phyloP scores from a whole-genome alignment of 2,329 filamentous ascomycete genomes.

The Penicillium sp. region DNA sequence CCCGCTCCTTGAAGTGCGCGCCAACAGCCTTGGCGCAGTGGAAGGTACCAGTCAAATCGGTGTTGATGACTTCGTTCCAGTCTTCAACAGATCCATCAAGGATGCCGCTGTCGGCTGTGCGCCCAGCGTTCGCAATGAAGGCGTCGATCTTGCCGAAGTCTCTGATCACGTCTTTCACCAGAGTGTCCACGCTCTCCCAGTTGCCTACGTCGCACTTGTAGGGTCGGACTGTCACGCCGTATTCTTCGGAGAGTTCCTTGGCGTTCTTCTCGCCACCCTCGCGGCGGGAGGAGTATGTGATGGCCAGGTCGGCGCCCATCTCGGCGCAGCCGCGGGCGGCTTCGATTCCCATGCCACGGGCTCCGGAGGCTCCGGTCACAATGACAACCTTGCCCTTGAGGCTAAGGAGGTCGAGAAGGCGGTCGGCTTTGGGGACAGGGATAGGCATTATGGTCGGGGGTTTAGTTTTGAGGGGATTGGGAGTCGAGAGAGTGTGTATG shows the following conservation, averaged over 20 bases:
- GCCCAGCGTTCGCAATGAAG: slow-evolving; percentile 69
- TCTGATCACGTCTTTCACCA: slow-evolving; percentile 59
- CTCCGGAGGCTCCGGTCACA: slow-evolving; percentile 53
- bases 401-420: slow-evolving; percentile 45
- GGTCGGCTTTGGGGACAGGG: slow-evolving; percentile 33
- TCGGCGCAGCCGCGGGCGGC: slow-evolving; percentile 64
- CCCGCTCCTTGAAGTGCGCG: slow-evolving; percentile 67
- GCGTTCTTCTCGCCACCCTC: slow-evolving; percentile 65
- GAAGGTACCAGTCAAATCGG: slow-evolving; percentile 83
- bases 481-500: background rate
- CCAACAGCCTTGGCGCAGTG: slow-evolving; percentile 88
- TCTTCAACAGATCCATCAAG: slow-evolving; percentile 69
- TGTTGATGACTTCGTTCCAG: slow-evolving; percentile 73
- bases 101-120: slow-evolving; percentile 66
- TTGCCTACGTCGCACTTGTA: slow-evolving; percentile 64
- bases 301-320: slow-evolving; percentile 62
- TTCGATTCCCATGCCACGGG: slow-evolving; percentile 67
- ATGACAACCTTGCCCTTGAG: slow-evolving; percentile 50
- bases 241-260: slow-evolving; percentile 57
- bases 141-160: slow-evolving; percentile 71
- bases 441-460: slow-evolving; percentile 37
- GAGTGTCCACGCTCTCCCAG: slow-evolving; percentile 56
- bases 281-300: slow-evolving; percentile 64
- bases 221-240: slow-evolving; percentile 64
- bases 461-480: background rate